phyloP scores from a whole-genome alignment of 2,329 filamentous ascomycete genomes.

The Apiospora koreana region DNA sequence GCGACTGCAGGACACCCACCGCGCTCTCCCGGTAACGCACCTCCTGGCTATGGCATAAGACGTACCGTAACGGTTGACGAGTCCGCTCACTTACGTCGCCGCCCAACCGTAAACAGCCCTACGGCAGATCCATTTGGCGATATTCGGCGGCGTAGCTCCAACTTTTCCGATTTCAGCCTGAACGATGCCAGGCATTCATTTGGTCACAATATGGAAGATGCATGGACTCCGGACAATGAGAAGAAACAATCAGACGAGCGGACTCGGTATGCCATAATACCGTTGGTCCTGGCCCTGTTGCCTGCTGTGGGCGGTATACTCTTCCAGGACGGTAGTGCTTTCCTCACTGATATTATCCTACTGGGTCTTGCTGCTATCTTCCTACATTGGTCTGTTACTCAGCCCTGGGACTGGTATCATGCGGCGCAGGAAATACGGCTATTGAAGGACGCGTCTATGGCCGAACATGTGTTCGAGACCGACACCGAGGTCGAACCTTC shows the following conservation, averaged over 20 bases:
- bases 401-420: constrained; percentile 86
- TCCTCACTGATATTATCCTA: constrained; percentile 84
- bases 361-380: constrained; percentile 80
- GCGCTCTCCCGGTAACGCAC: constrained; percentile 21
- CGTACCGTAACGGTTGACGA: constrained; percentile 44
- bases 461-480: constrained; percentile 44
- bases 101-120: constrained; percentile 22
- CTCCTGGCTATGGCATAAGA: constrained; percentile 40
- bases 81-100: constrained; percentile 25
- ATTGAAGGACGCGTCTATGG: constrained; percentile 44
- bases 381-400: constrained; percentile 86
- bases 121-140: constrained; percentile 25
- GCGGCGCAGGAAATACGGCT: constrained; percentile 66
- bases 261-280: constrained; percentile 77
- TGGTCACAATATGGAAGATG: constrained; percentile 68
- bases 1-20: constrained; percentile 19
- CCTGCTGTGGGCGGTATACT: constrained; percentile 84
- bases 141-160: constrained; percentile 69
- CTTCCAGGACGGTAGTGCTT: constrained; percentile 79
- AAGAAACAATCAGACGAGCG: constrained; percentile 49
- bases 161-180: constrained; percentile 74
- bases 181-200: constrained; percentile 66
- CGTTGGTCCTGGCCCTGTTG: constrained; percentile 79
- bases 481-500: constrained; percentile 43
- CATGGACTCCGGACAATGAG: constrained; percentile 57